A percentile compares a stretch with the other conserved stretches of the same genome.
phyloP scores from a whole-genome alignment of 2,329 filamentous ascomycete species.

The Calonectria montana region DNA sequence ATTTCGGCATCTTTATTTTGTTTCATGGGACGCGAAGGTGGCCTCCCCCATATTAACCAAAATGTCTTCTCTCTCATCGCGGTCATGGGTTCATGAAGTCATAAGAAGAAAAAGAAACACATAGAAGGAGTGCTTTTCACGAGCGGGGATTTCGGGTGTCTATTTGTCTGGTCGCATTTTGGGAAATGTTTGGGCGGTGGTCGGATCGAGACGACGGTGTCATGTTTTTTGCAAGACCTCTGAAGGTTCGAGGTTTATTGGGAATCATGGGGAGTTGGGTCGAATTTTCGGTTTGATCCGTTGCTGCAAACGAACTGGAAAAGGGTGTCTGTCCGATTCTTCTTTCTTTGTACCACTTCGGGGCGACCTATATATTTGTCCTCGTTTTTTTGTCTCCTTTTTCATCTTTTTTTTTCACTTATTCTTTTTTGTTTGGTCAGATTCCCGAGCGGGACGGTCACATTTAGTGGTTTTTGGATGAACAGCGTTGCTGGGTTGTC shows the following conservation, averaged over 20 bases:
- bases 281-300: constrained; percentile 45
- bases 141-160: constrained; percentile 47
- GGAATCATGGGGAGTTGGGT: constrained; percentile 52
- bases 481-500: constrained; percentile 45
- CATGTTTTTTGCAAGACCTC: constrained; percentile 45
- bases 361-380: constrained; percentile 46
- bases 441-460: constrained; percentile 27
- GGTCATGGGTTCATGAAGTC: constrained; percentile 60
- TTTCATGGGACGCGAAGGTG: constrained; percentile 39
- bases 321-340: constrained; percentile 43
- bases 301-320: constrained; percentile 47
- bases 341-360: constrained; percentile 44
- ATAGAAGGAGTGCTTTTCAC: constrained; percentile 55
- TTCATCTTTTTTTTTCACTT: constrained; percentile 34
- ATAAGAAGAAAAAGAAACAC: constrained; percentile 56
- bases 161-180: constrained; percentile 52
- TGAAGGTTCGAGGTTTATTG: constrained; percentile 44
- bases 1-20: constrained; percentile 46
- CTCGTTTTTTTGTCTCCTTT: constrained; percentile 38
- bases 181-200: constrained; percentile 48
- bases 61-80: constrained; percentile 47
- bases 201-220: constrained; percentile 50
- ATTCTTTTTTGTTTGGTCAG: constrained; percentile 18
- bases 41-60: constrained; percentile 40
- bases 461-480: constrained; percentile 34